phyloP scores from a whole-genome alignment of 768 basidiomycete species.

The Suillus variegatus region DNA sequence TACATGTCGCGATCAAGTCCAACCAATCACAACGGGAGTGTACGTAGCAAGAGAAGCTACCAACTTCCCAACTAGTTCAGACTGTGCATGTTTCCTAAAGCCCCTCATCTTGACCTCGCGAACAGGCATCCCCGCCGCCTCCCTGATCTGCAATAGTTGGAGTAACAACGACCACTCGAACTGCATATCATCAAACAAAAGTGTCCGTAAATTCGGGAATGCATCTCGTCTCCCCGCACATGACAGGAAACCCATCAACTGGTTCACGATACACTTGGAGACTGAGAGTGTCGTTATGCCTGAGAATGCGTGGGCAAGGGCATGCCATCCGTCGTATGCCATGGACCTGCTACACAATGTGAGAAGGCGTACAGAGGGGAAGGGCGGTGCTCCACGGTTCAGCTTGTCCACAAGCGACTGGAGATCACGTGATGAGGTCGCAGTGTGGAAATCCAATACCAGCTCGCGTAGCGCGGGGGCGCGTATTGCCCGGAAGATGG shows the following conservation, averaged over 20 bases:
- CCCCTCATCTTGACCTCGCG: constrained; percentile 20
- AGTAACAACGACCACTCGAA: constrained; percentile 31
- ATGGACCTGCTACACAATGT: constrained; percentile 28
- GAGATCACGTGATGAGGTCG: constrained; percentile 28
- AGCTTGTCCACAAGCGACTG: constrained; percentile 29
- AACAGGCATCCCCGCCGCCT: constrained; percentile 20
- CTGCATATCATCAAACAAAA: constrained; percentile 26
- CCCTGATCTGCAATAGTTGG: constrained; percentile 27
- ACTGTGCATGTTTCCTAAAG: constrained; percentile 21
- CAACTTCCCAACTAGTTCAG: constrained; percentile 18
- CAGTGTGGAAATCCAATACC: constrained; percentile 24
- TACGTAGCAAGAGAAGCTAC: constrained; percentile 20
- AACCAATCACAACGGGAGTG: constrained; percentile 3
- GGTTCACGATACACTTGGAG: constrained; percentile 25
- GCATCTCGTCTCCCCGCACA: constrained; percentile 29
- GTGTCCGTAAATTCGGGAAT: constrained; percentile 20
- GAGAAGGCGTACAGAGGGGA: constrained; percentile 24
- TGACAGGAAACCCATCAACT: constrained; percentile 24
- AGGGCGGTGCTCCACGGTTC: constrained; percentile 27
- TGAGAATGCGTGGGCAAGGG: constrained; percentile 26
- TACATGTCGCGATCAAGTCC: background rate
- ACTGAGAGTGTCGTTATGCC: constrained; percentile 26
- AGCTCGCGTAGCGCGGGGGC: constrained; percentile 28
- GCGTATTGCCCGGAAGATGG: constrained; percentile 23
- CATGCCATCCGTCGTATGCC: constrained; percentile 21